Percentiles rank a stretch among this genome's conserved stretches.
phyloP scores from a whole-genome alignment of 2,329 filamentous ascomycete genomes.

The Amauroascus verrucosus region DNA sequence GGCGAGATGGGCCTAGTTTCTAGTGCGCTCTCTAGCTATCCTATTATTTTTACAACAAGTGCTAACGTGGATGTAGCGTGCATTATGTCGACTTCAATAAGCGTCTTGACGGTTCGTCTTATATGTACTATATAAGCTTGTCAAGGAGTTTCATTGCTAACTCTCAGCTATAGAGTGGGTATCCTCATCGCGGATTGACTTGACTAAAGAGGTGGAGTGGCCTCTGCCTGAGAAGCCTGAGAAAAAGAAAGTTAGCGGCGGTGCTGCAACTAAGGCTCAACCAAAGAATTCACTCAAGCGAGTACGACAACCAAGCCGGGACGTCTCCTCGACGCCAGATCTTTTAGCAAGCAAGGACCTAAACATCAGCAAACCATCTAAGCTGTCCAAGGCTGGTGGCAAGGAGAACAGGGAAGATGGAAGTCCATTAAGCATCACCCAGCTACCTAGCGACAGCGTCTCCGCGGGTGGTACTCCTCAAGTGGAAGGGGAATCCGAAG shows the following conservation, averaged over 20 bases:
- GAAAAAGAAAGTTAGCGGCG: conserved; percentile 62
- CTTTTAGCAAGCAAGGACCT: conserved; percentile 39
- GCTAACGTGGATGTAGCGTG: conserved; percentile 42
- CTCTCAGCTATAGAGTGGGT: conserved; percentile 64
- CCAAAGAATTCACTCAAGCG: conserved; percentile 51
- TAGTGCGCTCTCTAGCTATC: conserved; percentile 43
- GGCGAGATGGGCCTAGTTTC: conserved; percentile 77
- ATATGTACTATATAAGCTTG: background rate
- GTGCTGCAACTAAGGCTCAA: conserved; percentile 44
- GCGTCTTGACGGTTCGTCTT: conserved; percentile 47
- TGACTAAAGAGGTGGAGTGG: conserved; percentile 90
- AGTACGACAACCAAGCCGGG: conserved; percentile 40
- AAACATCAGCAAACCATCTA: conserved; percentile 38
- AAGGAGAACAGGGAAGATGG: conserved; percentile 49
- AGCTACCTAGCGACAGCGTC: conserved; percentile 28
- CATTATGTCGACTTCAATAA: conserved; percentile 99
- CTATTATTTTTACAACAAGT: conserved; percentile 10
- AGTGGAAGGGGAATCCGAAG: conserved; percentile 26
- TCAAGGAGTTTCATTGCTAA: background rate
- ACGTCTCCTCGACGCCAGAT: conserved; percentile 49
- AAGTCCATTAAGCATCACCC: conserved; percentile 26
- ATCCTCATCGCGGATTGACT: conserved; percentile 67
- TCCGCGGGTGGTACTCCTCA: conserved; percentile 34
- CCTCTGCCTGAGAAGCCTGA: conserved; percentile 83
- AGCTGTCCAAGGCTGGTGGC: conserved; percentile 48